Evolutionary conservation across 768 basidiomycete species (phyloP).

Genomic region (Cyathus striatus): DNA sequence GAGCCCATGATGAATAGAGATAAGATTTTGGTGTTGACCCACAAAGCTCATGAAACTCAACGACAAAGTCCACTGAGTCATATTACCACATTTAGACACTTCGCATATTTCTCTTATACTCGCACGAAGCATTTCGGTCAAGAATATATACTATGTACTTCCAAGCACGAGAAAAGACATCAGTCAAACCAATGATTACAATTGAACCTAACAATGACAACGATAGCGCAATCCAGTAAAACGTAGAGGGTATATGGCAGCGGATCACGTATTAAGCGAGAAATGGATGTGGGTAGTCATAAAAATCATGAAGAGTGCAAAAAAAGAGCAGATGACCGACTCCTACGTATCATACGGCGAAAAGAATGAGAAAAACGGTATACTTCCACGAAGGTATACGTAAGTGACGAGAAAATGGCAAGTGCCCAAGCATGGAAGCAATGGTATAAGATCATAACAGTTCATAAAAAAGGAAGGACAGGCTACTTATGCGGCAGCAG

Average conservation of each 20-base stretch:
- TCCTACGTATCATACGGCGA: conserved; percentile 49
- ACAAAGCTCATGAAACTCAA: not conserved
- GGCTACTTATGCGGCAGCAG: conserved; percentile 68
- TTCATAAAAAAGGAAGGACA: conserved; percentile 30
- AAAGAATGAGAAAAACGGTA: conserved; percentile 25
- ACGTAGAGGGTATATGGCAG: conserved; percentile 57
- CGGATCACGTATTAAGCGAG: conserved; percentile 68
- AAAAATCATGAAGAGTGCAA: conserved; percentile 56
- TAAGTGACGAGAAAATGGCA: conserved; percentile 23
- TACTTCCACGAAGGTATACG: conserved; percentile 26
- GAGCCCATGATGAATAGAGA: conserved; percentile 49
- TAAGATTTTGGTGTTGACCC: conserved; percentile 14
- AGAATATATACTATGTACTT: too few relatives aligned
- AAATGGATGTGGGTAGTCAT: conserved; percentile 61
- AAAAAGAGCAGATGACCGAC: conserved; percentile 48
- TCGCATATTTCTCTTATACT: not conserved
- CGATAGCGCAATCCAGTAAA: conserved; percentile 52
- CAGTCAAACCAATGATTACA: conserved; percentile 47
- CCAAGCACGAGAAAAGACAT: conserved; percentile 4
- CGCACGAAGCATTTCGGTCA: too few relatives aligned
- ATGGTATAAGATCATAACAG: conserved; percentile 31
- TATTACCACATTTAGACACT: conserved; percentile 11
- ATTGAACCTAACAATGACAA: conserved; percentile 47
- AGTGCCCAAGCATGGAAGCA: conserved; percentile 21
- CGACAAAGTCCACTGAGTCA: conserved; percentile 2